Evolutionary conservation across 1,284 basidiomycete species (phyloP).

Genomic region (Rhodotorula sp.): DNA sequence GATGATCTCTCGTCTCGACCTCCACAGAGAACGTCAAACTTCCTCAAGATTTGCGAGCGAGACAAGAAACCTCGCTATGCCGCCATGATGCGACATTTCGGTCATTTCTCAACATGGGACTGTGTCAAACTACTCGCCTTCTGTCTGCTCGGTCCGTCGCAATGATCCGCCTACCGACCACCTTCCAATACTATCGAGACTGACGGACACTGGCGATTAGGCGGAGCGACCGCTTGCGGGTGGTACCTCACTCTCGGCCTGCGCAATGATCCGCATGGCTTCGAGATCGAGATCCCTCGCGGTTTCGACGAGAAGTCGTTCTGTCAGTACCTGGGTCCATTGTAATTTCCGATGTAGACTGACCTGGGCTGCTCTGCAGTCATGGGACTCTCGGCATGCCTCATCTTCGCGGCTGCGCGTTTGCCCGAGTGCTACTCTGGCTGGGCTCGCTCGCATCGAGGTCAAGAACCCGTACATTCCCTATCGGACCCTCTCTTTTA

Average conservation of each 20-base stretch:
- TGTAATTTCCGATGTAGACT: background rate
- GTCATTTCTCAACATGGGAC: background rate
- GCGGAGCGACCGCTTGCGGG: background rate
- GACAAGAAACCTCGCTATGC: background rate
- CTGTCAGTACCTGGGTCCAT: background rate
- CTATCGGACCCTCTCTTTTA: slow-evolving; percentile 8
- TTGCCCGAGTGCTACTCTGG: background rate
- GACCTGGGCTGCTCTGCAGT: background rate
- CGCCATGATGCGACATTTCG: background rate
- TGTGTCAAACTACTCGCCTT: background rate
- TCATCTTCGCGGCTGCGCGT: background rate
- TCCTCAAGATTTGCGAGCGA: background rate
- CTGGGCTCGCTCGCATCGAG: background rate
- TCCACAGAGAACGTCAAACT: background rate
- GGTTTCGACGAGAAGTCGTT: background rate
- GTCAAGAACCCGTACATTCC: background rate
- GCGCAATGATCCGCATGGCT: background rate
- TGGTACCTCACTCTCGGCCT: background rate
- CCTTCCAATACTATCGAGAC: too few species aligned
- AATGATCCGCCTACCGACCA: too few species aligned
- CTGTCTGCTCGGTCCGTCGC: background rate
- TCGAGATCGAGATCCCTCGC: background rate
- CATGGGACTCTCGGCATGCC: background rate
- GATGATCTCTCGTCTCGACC: background rate
- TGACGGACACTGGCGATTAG: background rate